phyloP scores from a whole-genome alignment of 768 basidiomycete species.

The Neoboletus magnificus region DNA sequence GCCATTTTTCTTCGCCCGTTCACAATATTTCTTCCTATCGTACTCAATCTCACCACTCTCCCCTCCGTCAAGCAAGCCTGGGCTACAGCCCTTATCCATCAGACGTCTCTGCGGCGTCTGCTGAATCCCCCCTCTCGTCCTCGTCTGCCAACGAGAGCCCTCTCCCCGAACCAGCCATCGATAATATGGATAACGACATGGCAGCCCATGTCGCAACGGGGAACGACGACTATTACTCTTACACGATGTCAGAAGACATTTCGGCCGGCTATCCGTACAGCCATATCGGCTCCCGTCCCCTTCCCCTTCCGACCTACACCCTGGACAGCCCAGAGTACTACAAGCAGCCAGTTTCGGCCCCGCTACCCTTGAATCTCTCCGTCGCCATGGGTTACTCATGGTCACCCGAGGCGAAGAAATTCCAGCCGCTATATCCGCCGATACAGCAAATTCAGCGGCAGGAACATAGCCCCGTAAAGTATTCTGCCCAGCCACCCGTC shows the following conservation, averaged over 20 bases:
- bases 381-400: slow-evolving; percentile 32
- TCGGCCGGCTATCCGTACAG: slow-evolving; percentile 21
- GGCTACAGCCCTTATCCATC: slow-evolving; percentile 38
- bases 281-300: slow-evolving; percentile 21
- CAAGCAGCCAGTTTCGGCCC: slow-evolving; percentile 34
- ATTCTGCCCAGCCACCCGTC: slow-evolving; percentile 13
- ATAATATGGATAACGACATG: slow-evolving; percentile 31
- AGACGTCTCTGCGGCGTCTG: slow-evolving; percentile 33
- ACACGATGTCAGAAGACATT: slow-evolving; percentile 25
- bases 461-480: slow-evolving; percentile 22
- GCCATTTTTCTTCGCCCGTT: slow-evolving; percentile 19
- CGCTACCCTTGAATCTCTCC: slow-evolving; percentile 31
- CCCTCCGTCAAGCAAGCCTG: slow-evolving; percentile 15
- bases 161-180: slow-evolving; percentile 36
- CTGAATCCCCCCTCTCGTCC: slow-evolving; percentile 40
- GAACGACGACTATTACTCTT: slow-evolving; percentile 30
- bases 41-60: slow-evolving; percentile 12
- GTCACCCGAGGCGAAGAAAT: slow-evolving; percentile 33
- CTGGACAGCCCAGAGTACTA: slow-evolving; percentile 25
- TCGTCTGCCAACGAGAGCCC: slow-evolving; percentile 40
- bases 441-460: slow-evolving; percentile 29
- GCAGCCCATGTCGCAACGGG: slow-evolving; percentile 23
- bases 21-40: slow-evolving; percentile 20
- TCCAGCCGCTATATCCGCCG: slow-evolving; percentile 36
- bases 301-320: slow-evolving; percentile 23